Base-by-base conservation (phyloP, 768 basidiomycete genomes). In the Termitomyces sp. region DNA sequence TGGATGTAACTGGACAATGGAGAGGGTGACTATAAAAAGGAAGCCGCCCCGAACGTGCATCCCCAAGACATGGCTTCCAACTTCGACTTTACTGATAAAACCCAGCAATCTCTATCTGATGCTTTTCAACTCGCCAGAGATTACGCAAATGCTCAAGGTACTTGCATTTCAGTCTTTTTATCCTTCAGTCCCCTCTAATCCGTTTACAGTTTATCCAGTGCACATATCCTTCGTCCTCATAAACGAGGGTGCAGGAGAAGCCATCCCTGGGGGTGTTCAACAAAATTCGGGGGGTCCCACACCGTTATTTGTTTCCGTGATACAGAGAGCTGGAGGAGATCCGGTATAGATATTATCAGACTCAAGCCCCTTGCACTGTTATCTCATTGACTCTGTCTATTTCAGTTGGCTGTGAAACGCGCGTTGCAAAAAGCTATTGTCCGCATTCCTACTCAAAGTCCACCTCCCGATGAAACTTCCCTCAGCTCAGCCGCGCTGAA, bases 11-110 rank as follows among this genome's bases (percentile, higher is more conserved):
- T 56, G 26, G 48, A 43, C 14, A 10, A 26, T 13, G 18, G 0
- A 13, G 13, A 34, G 39, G 22, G 8, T 39, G 24, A 52, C 26
- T 52, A 37, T 43, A 57, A 57, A 30, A 57, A 46, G 27, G 36
- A n/a, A 22, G 32, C 36, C 43, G 37, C 39, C 40, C 34, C 54
- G 46, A 56, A 56, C 44, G 26, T 47, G 44, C 51, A 49, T 51
- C 37, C 12, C 26, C 18, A 5, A 51, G 16, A 37, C 64, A 84
- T 82, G 80, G 61, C 77, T 57, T 75, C 79, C 59, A 84, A 84
- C 73, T 75, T 90, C 61, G 89, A 95, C 64, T 89, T 95, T 65
- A 96, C 94, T 30, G 91, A 95, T 72, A 93, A 89, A 70, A 82
- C 93, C 13, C 80, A 84, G 66, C 81, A 88, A 64, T 79, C 87